Base-by-base conservation (phyloP, 1,139 yeast species). In the Saccharomyces hybrid region DNA sequence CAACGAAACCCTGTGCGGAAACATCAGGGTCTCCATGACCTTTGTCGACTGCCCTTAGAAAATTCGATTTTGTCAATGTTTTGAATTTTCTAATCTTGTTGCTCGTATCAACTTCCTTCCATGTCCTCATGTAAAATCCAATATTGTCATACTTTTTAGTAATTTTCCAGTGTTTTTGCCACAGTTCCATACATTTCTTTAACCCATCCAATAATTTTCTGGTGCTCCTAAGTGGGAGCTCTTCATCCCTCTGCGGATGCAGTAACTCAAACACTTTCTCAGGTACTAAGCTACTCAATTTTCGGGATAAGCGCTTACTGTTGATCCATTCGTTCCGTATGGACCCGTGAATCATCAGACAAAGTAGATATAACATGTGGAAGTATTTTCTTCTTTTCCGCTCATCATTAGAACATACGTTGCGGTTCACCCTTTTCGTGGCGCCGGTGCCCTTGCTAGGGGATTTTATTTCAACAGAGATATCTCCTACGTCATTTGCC, bases 1-100 rank as follows among this genome's bases (percentile, higher is more conserved):
- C 82, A 8, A 89, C 89, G 71, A 89, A 90, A 0, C 96, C 97
- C 64, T 89, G 96, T 0, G 95, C 90, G 0, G 87, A 88, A 4
- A 88, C 58, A 64, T 93, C 98, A 47, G 88, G 72, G 1, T 89
- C 82, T 0, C 99, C 99, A 27, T 77, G 73, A 38, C 79, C 78
- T 16, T 73, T 69, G 0, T 68, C 54, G 1, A 85, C 66, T 19
- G 76, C 65, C 32, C 70, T 68, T 12, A 67, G 64, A 63, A 85
- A 86, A 31, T 71, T 71, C 2, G 64, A 59, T 48, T 71, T 69
- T 9, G 71, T 66, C 44, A 78, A 71, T 52, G 51, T 72, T 71
- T 16, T 52, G 28, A 19, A 38, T 49, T 29, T 51, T 49, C 31
- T 56, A 55, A 1, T 54, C 32, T 54, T 53, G 31, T 47, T 47